These are phyloP conservation scores for Talaromyces wortmannii DNA, from an alignment of 495 filamentous ascomycete species.

Conservation along the genomic window DNA sequence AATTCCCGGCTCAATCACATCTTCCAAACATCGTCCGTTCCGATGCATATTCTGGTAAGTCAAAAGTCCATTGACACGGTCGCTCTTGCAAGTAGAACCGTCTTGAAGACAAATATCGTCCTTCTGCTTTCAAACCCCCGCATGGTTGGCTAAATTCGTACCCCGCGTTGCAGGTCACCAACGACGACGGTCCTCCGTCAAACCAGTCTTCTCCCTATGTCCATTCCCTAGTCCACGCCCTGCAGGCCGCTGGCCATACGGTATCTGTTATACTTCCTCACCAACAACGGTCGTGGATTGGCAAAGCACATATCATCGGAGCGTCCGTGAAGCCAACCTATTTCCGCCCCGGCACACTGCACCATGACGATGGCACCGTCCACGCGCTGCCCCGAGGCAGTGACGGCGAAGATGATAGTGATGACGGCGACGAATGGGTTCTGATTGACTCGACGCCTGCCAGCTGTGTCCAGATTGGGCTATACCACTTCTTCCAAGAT, in stretches of 20 bases:
- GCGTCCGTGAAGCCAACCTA: conserved; percentile 81
- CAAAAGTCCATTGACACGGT: neutral
- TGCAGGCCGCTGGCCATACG: conserved; percentile 70
- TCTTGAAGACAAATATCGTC: neutral
- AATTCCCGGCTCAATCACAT: neutral
- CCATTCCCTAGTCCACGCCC: conserved; percentile 71
- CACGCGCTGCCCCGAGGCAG: conserved; percentile 46
- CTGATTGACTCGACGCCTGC: conserved; percentile 85
- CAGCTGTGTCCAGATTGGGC: conserved; percentile 81
- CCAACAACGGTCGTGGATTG: conserved; percentile 93
- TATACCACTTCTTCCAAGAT: conserved; percentile 79
- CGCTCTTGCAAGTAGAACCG: neutral
- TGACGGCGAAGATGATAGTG: conserved; percentile 55
- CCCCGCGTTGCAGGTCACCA: conserved; percentile 57
- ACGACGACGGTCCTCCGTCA: conserved; percentile 95
- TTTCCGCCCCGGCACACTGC: conserved; percentile 63
- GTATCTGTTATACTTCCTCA: conserved; percentile 89
- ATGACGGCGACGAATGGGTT: conserved; percentile 80
- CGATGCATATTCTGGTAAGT: conserved; percentile 42
- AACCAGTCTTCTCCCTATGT: conserved; percentile 88
- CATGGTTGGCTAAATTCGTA: neutral
- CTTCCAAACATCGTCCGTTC: neutral
- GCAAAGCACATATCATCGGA: conserved; percentile 91
- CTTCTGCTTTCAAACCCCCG: neutral
- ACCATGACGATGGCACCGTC: conserved; percentile 60